phyloP scores from a whole-genome alignment of 805 yeast genomes.

The Wickerhamomyces subpelliculosus region DNA sequence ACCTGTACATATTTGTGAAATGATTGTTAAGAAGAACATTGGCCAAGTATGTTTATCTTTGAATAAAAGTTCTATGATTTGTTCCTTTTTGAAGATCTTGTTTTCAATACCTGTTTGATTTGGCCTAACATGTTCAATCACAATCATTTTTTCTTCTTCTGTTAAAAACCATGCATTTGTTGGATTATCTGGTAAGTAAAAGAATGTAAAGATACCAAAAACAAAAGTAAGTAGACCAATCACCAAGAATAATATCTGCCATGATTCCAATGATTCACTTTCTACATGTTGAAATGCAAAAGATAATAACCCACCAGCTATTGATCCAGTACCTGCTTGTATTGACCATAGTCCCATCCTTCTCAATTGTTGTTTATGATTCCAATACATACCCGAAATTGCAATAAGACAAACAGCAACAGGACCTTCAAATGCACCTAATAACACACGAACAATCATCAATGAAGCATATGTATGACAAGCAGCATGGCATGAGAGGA shows the following conservation, averaged over 20 bases:
- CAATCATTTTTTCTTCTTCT: constrained; percentile 30
- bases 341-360: constrained; percentile 48
- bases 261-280: constrained; percentile 33
- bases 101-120: constrained; percentile 44
- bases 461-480: constrained; percentile 44
- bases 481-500: constrained; percentile 40
- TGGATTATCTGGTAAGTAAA: constrained; percentile 45
- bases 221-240: constrained; percentile 45
- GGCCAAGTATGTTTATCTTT: constrained; percentile 40
- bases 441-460: constrained; percentile 42
- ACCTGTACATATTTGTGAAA: constrained; percentile 41
- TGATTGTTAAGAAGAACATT: constrained; percentile 32
- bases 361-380: constrained; percentile 41
- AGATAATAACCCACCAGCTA: constrained; percentile 37
- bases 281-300: constrained; percentile 47
- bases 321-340: constrained; percentile 43
- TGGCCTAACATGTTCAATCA: constrained; percentile 33
- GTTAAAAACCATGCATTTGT: constrained; percentile 24
- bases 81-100: constrained; percentile 32
- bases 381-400: constrained; percentile 54
- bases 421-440: constrained; percentile 48
- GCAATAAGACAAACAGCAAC: constrained; percentile 48
- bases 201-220: constrained; percentile 37
- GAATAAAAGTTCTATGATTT: constrained; percentile 34
- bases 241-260: constrained; percentile 53